phyloP scores from a whole-genome alignment of 345 rosid genomes.

The Mangifera indica region DNA sequence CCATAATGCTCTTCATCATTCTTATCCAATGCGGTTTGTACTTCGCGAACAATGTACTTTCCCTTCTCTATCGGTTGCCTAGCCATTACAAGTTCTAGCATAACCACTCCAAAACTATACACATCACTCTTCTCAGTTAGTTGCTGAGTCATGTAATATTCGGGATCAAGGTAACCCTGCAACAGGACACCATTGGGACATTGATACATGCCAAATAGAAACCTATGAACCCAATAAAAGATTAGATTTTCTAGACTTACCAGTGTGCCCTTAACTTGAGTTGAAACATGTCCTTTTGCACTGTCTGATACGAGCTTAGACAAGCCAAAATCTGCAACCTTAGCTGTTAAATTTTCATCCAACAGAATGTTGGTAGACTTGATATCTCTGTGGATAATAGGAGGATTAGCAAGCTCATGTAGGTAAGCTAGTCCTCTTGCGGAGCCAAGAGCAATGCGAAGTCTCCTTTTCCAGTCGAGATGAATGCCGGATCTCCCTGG shows the following conservation, averaged over 20 bases:
- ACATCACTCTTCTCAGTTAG: constrained; percentile 95
- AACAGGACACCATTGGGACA: constrained; percentile 8
- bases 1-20: constrained; percentile 64
- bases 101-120: constrained; percentile 86
- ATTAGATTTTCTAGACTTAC: constrained; percentile 35
- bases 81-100: constrained; percentile 80
- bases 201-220: background rate
- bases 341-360: constrained; percentile 80
- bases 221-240: background rate
- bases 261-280: constrained; percentile 98
- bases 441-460: constrained; percentile 82
- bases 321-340: constrained; percentile 95
- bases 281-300: constrained; percentile 93
- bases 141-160: constrained; percentile 93
- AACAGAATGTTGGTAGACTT: constrained; percentile 85
- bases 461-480: constrained; percentile 89
- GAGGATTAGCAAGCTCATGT: constrained; percentile 94
- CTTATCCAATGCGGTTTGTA: constrained; percentile 46
- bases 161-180: constrained; percentile 98
- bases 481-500: constrained; percentile 62
- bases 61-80: constrained; percentile 90
- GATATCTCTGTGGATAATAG: constrained; percentile 91
- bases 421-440: constrained; percentile 94
- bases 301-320: constrained; percentile 89
- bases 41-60: constrained; percentile 84